Conservation (phyloP, 768 basidiomycete genomes). For the Tricholoma sp. region DNA sequence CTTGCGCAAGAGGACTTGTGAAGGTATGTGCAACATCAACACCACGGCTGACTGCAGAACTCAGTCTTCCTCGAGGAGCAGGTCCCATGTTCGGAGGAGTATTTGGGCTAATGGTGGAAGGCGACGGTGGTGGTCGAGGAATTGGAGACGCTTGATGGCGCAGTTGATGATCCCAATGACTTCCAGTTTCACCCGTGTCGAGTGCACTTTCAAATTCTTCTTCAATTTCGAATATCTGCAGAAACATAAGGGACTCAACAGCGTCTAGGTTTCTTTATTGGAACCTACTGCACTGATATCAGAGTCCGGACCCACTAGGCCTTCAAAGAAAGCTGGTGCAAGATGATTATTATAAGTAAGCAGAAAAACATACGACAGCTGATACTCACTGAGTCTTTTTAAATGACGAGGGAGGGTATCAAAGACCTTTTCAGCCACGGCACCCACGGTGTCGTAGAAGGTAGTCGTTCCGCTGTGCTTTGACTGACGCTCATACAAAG, state of each 20-base stretch:
- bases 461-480: conserved; percentile 59
- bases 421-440: conserved; percentile 61
- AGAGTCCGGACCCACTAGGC: conserved; percentile 61
- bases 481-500: conserved; percentile 82
- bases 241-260: background rate
- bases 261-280: background rate
- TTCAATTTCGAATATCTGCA: conserved; percentile 74
- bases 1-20: conserved; percentile 66
- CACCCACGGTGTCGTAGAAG: conserved; percentile 68
- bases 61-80: conserved; percentile 34
- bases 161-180: conserved; percentile 19
- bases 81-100: conserved; percentile 10
- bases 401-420: conserved; percentile 75
- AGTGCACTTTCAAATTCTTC: conserved; percentile 60
- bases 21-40: conserved; percentile 33
- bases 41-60: conserved; percentile 37
- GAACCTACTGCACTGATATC: conserved; percentile 69
- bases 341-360: background rate
- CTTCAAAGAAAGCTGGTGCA: conserved; percentile 67
- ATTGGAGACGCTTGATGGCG: conserved; percentile 11
- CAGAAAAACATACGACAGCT: background rate
- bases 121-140: background rate
- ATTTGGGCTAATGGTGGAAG: background rate
- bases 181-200: conserved; percentile 35
- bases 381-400: conserved; percentile 61